Conservation (phyloP, 345 rosid species). For the Capsella bursapastoris region DNA sequence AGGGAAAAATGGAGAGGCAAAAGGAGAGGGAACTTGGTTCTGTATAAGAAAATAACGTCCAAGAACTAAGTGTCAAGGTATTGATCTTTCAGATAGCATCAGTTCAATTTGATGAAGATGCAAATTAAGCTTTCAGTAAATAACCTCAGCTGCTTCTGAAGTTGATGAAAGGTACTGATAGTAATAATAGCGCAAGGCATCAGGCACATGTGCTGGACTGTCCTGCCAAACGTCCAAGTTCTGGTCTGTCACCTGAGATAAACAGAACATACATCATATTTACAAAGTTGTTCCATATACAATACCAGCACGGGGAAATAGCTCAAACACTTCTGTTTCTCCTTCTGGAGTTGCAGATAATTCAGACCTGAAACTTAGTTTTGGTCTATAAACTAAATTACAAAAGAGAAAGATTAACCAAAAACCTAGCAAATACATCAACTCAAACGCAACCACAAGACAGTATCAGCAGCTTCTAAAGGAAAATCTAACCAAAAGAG, state of each 20-base stretch:
- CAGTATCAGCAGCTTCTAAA: background rate
- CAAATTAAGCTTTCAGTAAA: conserved; percentile 20
- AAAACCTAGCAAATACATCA: background rate
- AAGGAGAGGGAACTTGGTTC: conserved; percentile 24
- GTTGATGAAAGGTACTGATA: conserved; percentile 98
- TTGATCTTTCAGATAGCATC: conserved; percentile 29
- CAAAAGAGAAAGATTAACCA: background rate
- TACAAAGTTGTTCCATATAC: conserved; percentile 18
- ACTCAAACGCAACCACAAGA: conserved; percentile 18
- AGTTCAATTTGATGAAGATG: conserved; percentile 11
- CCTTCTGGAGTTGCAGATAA: conserved; percentile 3
- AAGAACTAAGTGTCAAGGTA: conserved; percentile 21
- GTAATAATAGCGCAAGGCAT: conserved; percentile 94
- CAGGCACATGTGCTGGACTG: conserved; percentile 83
- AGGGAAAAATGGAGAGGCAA: conserved; percentile 9
- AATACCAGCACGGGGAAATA: conserved; percentile 3
- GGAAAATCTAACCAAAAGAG: background rate
- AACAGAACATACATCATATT: conserved; percentile 21
- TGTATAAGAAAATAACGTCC: conserved; percentile 18
- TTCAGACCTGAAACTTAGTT: conserved; percentile 19
- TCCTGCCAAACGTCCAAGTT: conserved; percentile 88
- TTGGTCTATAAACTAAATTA: background rate
- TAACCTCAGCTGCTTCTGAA: conserved; percentile 93
- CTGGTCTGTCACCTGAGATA: conserved; percentile 88
- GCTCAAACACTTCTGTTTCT: conserved; percentile 16